These are phyloP conservation scores for Discostella stelligera DNA, from an alignment of 352 stramenopile genomes.

Conservation along the genomic window DNA sequence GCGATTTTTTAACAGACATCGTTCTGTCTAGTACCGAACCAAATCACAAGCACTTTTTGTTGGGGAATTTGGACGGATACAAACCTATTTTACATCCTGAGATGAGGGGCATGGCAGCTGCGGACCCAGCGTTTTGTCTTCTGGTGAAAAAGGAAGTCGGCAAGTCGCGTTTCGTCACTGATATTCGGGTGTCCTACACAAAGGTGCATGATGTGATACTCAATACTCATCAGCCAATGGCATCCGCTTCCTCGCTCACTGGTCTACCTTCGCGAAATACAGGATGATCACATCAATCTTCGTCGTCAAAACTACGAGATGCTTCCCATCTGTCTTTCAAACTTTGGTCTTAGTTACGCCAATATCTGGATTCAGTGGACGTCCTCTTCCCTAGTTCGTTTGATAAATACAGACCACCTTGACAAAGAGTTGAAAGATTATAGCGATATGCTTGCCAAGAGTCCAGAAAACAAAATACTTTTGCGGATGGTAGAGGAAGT, in stretches of 20 bases:
- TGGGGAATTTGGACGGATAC: slow-evolving; percentile 36
- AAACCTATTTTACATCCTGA: slow-evolving; percentile 29
- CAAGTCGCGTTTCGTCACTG: slow-evolving; percentile 30
- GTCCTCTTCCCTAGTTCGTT: slow-evolving; percentile 25
- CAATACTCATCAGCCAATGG: neutral
- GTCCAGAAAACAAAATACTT: slow-evolving; percentile 39
- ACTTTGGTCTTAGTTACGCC: slow-evolving; percentile 44
- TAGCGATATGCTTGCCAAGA: slow-evolving; percentile 30
- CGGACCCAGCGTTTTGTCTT: slow-evolving; percentile 41
- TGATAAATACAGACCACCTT: slow-evolving; percentile 41
- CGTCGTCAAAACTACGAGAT: slow-evolving; percentile 44
- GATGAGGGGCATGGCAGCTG: slow-evolving; percentile 32
- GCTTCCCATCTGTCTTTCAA: slow-evolving; percentile 39
- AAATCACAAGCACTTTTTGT: slow-evolving; percentile 51
- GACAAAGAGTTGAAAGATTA: slow-evolving; percentile 51
- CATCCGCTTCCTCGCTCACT: neutral
- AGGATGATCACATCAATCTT: slow-evolving; percentile 41
- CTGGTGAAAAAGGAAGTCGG: slow-evolving; percentile 41
- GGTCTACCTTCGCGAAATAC: neutral
- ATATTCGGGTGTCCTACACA: slow-evolving; percentile 45
- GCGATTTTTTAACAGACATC: slow-evolving; percentile 46
- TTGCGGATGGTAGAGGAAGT: slow-evolving; percentile 39
- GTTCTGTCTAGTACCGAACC: slow-evolving; percentile 36
- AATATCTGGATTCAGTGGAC: slow-evolving; percentile 51
- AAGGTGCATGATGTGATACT: slow-evolving; percentile 22